Percentiles rank a stretch among this genome's conserved stretches.
Conservation (phyloP, 345 rosid genomes). For the Microcos paniculata region DNA sequence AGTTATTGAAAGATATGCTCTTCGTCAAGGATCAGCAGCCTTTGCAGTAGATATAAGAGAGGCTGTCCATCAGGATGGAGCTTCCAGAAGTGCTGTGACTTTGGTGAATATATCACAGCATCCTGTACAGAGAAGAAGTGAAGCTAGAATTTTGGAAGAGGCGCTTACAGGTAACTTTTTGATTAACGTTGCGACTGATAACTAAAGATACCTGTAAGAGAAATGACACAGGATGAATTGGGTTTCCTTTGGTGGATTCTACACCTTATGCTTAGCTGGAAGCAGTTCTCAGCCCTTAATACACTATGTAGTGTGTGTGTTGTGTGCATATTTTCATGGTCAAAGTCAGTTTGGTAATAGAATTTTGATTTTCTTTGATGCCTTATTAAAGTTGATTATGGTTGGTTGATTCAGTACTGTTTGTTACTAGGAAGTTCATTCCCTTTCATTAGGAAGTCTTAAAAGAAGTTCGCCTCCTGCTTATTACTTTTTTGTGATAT, state of each 20-base stretch:
- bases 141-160: conserved; percentile 26
- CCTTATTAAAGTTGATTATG: background rate
- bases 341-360: too few species aligned
- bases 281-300: background rate
- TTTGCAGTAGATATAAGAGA: conserved; percentile 79
- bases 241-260: background rate
- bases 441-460: too few species aligned
- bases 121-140: conserved; percentile 59
- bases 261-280: background rate
- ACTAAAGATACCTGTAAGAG: background rate
- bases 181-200: background rate
- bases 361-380: background rate
- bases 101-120: conserved; percentile 46
- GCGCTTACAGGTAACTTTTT: conserved; percentile 45
- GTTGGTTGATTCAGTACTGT: background rate
- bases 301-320: too few species aligned
- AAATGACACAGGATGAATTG: background rate
- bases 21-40: conserved; percentile 75
- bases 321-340: too few species aligned
- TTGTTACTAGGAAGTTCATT: background rate
- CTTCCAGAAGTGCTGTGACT: conserved; percentile 26
- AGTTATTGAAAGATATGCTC: conserved; percentile 60
- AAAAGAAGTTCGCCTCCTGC: too few species aligned
- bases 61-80: conserved; percentile 23
- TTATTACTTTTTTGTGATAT: too few species aligned